These are phyloP conservation scores for Paracorniculantispora psalliotae DNA, from an alignment of 2,329 filamentous ascomycete genomes.

Conservation along the genomic window DNA sequence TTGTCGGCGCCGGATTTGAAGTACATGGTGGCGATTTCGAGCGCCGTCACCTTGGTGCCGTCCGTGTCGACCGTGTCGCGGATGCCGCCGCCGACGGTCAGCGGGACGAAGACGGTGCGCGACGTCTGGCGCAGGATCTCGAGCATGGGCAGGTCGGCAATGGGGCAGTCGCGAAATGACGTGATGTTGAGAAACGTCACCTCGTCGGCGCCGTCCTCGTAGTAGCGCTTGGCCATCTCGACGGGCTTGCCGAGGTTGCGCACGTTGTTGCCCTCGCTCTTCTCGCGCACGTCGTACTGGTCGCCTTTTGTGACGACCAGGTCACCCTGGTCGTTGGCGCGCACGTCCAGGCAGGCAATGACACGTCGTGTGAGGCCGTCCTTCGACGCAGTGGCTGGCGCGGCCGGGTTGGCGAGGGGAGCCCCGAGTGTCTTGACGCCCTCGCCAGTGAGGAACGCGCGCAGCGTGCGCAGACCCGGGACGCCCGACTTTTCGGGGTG, in stretches of 20 bases:
- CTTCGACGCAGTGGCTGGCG: constrained; percentile 5
- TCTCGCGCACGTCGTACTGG: constrained; percentile 97
- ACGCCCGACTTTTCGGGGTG: constrained; percentile 96
- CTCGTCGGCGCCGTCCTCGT: constrained; percentile 94
- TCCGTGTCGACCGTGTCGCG: constrained; percentile 87
- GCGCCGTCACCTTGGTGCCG: constrained; percentile 77
- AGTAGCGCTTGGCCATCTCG: constrained; percentile 89
- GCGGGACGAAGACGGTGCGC: constrained; percentile 87
- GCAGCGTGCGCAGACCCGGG: constrained; percentile 77
- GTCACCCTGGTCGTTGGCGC: constrained; percentile 89
- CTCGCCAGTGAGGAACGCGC: constrained; percentile 77
- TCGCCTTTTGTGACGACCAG: constrained; percentile 97
- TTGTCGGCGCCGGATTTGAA: constrained; percentile 97
- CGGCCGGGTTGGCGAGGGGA: constrained; percentile 8
- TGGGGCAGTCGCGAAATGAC: constrained; percentile 89
- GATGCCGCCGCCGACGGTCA: constrained; percentile 94
- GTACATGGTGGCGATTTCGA: constrained; percentile 94
- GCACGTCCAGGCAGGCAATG: constrained; percentile 94
- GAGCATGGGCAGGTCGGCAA: constrained; percentile 92
- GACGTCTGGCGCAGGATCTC: constrained; percentile 84
- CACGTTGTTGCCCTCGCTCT: constrained; percentile 60
- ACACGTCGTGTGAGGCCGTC: constrained; percentile 86
- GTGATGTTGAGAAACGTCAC: constrained; percentile 98
- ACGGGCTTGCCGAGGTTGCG: constrained; percentile 96
- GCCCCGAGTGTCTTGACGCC: constrained; percentile 46